Conservation (phyloP, 768 basidiomycete genomes). For the Galerina sulciceps region DNA sequence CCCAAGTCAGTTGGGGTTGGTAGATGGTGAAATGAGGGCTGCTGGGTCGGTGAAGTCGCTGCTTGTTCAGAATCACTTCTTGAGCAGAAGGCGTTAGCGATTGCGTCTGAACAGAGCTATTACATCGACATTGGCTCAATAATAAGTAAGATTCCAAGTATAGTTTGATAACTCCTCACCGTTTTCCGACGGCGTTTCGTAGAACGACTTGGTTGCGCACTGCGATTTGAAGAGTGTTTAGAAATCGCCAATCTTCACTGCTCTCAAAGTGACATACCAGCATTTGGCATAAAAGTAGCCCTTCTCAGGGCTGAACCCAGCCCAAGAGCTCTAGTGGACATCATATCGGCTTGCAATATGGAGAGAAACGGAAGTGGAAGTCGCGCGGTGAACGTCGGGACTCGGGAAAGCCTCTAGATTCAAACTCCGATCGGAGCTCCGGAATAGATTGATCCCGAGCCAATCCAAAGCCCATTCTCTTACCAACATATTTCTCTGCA, state of each 20-base stretch:
- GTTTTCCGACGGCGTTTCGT: slow-evolving; percentile 43
- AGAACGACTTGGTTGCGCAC: slow-evolving; percentile 47
- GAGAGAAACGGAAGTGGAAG: slow-evolving; percentile 1
- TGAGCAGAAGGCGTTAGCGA: slow-evolving; percentile 64
- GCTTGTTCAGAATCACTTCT: slow-evolving; percentile 77
- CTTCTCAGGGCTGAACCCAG: slow-evolving; percentile 60
- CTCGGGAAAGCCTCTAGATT: slow-evolving; percentile 16
- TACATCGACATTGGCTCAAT: background rate
- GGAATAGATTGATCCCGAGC: too few species aligned
- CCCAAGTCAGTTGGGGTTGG: slow-evolving; percentile 92
- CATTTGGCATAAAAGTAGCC: slow-evolving; percentile 43
- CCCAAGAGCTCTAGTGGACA: slow-evolving; percentile 59
- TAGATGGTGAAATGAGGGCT: slow-evolving; percentile 98
- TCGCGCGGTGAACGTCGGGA: slow-evolving; percentile 25
- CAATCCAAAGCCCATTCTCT: background rate
- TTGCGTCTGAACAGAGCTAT: slow-evolving; percentile 57
- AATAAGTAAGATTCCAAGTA: background rate
- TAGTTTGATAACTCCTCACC: slow-evolving; percentile 33
- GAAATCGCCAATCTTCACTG: slow-evolving; percentile 29
- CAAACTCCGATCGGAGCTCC: slow-evolving; percentile 24
- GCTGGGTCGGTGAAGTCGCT: slow-evolving; percentile 86
- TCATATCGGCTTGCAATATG: slow-evolving; percentile 31
- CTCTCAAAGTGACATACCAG: slow-evolving; percentile 31
- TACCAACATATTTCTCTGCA: background rate
- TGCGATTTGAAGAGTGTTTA: slow-evolving; percentile 18